phyloP scores from a whole-genome alignment of 805 yeast species.

The Ascoidea rubescens region DNA sequence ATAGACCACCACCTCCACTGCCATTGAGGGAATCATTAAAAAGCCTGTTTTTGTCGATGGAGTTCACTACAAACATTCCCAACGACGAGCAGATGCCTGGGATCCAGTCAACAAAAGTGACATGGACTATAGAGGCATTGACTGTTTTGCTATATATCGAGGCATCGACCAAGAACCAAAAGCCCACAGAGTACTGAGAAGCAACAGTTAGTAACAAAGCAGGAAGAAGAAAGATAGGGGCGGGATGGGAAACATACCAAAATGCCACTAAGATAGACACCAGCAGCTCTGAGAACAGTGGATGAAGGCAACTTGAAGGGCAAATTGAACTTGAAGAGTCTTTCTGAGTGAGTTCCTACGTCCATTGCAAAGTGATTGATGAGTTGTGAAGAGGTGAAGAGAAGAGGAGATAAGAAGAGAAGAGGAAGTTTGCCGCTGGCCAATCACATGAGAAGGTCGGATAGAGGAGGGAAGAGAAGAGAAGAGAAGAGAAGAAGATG shows the following conservation, averaged over 20 bases:
- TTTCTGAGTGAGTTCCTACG: too few relatives aligned
- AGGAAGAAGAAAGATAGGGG: not conserved
- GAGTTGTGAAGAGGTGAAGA: too few relatives aligned
- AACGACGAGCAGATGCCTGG: conserved; percentile 80
- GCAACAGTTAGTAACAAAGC: not conserved
- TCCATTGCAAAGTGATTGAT: too few relatives aligned
- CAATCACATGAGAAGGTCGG: too few relatives aligned
- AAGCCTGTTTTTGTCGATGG: conserved; percentile 28
- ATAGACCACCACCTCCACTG: conserved; percentile 21
- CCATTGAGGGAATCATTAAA: conserved; percentile 21
- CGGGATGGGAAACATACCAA: conserved; percentile 18
- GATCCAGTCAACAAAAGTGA: conserved; percentile 90
- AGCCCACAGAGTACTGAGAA: conserved; percentile 70
- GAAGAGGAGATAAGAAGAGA: too few relatives aligned
- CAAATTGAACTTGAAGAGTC: conserved; percentile 52
- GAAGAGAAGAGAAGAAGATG: too few relatives aligned
- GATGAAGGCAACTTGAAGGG: conserved; percentile 59
- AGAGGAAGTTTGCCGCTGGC: too few relatives aligned
- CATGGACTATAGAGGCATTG: conserved; percentile 78
- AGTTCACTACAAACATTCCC: conserved; percentile 69
- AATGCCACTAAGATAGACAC: conserved; percentile 68
- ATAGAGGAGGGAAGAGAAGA: too few relatives aligned
- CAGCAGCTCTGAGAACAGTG: conserved; percentile 51
- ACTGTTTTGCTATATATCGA: conserved; percentile 74
- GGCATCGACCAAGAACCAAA: conserved; percentile 83